Conservation (phyloP, 148 eudicot genomes). For the Limonium bicolor region DNA sequence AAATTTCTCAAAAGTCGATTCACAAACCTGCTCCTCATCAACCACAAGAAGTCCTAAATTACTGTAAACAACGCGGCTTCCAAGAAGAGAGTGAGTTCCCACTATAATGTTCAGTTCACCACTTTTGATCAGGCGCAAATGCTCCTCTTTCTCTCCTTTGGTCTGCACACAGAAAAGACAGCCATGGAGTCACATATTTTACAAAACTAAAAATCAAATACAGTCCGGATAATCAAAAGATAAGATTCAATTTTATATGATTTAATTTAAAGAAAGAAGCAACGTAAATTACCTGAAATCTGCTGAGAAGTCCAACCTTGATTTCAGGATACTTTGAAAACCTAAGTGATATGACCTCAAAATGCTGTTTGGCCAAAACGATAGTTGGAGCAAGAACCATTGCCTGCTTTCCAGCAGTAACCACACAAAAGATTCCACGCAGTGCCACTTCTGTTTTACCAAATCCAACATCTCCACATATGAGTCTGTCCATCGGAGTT, state of each 20-base stretch:
- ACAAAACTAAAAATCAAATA: no score
- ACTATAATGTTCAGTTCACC: conserved; percentile 77
- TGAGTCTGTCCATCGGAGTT: conserved; percentile 95
- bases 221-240: no score
- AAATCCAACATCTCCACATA: conserved; percentile 98
- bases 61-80: conserved; percentile 68
- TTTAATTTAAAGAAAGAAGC: no score
- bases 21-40: conserved; percentile 97
- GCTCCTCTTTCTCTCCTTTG: conserved; percentile 74
- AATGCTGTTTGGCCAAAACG: conserved; percentile 92
- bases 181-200: no score
- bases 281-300: conserved; percentile 99
- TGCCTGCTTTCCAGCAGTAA: conserved; percentile 89
- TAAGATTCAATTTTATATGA: no score
- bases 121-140: conserved; percentile 47
- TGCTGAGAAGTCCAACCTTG: conserved; percentile 83
- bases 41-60: conserved; percentile 94
- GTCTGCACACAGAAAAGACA: no score
- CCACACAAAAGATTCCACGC: conserved; percentile 86
- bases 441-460: conserved; percentile 98
- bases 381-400: conserved; percentile 97
- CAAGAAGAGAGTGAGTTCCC: conserved; percentile 94
- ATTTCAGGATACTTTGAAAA: conserved; percentile 48
- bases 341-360: conserved; percentile 65
- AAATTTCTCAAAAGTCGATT: background rate